Conservation (phyloP, 2,329 filamentous ascomycete species). For the Fusarium camptoceras region DNA sequence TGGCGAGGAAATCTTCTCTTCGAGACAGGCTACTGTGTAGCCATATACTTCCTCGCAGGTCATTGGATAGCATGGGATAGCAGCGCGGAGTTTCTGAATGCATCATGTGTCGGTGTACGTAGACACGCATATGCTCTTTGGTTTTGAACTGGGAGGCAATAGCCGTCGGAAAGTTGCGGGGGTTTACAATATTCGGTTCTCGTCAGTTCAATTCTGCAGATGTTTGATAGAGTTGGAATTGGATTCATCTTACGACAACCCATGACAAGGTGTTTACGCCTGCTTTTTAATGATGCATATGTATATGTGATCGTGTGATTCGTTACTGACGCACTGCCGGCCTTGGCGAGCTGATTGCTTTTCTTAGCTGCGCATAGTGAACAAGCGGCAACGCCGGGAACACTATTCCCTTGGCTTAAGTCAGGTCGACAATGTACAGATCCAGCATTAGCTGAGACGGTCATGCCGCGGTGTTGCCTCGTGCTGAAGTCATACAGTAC, state of each 20-base stretch:
- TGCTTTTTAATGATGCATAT: not conserved
- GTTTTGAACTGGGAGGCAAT: conserved; percentile 33
- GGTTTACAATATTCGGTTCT: conserved; percentile 27
- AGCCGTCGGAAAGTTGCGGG: conserved; percentile 33
- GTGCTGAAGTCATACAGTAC: not conserved
- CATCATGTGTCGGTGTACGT: conserved; percentile 26
- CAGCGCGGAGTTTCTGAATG: conserved; percentile 44
- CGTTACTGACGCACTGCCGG: not conserved
- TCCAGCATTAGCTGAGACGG: conserved; percentile 2
- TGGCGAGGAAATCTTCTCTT: conserved; percentile 31
- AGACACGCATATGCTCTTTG: conserved; percentile 21
- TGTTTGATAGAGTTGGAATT: conserved; percentile 10
- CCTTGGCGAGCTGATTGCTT: conserved; percentile 3
- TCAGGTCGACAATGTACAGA: conserved; percentile 1
- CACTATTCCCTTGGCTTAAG: not conserved
- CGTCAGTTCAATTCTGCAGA: not conserved
- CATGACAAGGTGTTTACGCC: not conserved
- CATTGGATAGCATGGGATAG: conserved; percentile 43
- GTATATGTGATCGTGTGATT: not conserved
- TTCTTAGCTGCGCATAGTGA: not conserved
- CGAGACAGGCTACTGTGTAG: conserved; percentile 39
- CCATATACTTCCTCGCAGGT: conserved; percentile 40
- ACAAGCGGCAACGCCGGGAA: not conserved
- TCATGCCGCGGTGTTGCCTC: not conserved
- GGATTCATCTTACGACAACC: conserved; percentile 2